Percentiles rank a stretch among this genome's conserved stretches.
These are phyloP conservation scores for Podaxis carcinomalis DNA, from an alignment of 768 basidiomycete species.

Conservation along the genomic window DNA sequence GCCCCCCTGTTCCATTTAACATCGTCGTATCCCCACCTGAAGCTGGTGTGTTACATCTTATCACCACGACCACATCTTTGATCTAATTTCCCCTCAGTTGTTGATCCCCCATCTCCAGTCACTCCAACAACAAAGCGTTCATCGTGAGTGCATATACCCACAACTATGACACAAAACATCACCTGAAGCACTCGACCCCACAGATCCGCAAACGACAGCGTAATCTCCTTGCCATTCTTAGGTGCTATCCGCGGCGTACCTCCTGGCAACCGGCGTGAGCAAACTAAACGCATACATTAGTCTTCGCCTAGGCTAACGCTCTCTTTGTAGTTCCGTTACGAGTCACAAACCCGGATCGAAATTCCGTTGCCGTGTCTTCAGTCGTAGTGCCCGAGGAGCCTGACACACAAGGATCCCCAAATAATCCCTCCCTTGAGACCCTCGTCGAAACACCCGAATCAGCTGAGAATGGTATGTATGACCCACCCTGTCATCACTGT, in stretches of 20 bases:
- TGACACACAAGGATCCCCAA: background rate
- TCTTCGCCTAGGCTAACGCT: background rate
- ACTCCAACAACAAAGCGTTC: constrained; percentile 1
- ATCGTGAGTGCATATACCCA: background rate
- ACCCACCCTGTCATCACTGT: background rate
- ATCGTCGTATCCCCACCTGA: constrained; percentile 9
- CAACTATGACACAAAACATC: constrained; percentile 2
- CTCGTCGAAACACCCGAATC: constrained; percentile 7
- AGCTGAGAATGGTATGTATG: constrained; percentile 14
- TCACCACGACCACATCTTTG: background rate
- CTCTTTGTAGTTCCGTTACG: constrained; percentile 30
- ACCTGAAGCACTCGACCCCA: constrained; percentile 20
- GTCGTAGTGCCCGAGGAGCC: constrained; percentile 29
- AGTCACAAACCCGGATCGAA: constrained; percentile 37
- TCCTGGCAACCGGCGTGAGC: constrained; percentile 40
- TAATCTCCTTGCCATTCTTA: constrained; percentile 45
- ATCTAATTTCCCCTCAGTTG: background rate
- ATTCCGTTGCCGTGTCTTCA: background rate
- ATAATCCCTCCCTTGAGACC: constrained; percentile 2
- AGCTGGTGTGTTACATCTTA: background rate
- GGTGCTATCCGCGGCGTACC: constrained; percentile 44
- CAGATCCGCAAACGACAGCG: constrained; percentile 42
- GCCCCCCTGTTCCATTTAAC: constrained; percentile 2
- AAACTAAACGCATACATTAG: background rate
- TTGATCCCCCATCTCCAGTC: background rate